Base-by-base conservation (phyloP, 371 early-diverging fungal species). In the Saksenaea oblongispora region DNA sequence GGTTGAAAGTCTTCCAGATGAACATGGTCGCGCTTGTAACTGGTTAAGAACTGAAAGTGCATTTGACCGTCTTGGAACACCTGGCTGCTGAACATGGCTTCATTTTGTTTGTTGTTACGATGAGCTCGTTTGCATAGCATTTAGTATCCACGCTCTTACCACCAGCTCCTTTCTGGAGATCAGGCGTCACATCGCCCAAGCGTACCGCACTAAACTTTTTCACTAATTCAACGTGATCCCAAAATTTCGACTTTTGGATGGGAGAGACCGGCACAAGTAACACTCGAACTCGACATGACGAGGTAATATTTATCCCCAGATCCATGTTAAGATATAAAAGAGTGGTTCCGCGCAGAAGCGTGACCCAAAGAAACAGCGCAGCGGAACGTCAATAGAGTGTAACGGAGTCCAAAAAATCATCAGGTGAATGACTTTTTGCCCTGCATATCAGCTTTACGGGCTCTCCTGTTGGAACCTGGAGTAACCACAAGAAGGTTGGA, bases 1-100 rank as follows among this genome's bases (percentile, higher is more conserved):
- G 90, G 82, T 63, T 93, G 91, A 70, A 92, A 88, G 65, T 93
- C 93, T 69, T 93, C 92, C 54, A 92, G 76, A 56, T 89, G 86
- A 35, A 79, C 80, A 54, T 72, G 73, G 51, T 67, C 92, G 44
- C 77, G 67, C 55, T 82, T 82, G 64, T 87, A 89, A 13, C 83
- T 74, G 11, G 91, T 91, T 35, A 87, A 76, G 60, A 91, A 91
- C 58, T 93, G 87, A 60, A 92, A 91, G 69, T 88, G 87, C 59
- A 94, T 78, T 66, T 86, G 86, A 1, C 93, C 94, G 59, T 91
- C 90, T 61, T 89, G 89, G 24, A 79, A 82, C 27, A 87, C 78
- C 47, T 84, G 81, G 56, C 85, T 84, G 53, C 84, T 80, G 53
- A 83, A 87, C 72, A 80, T 83, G 58, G 80, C 81, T 81, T 54